phyloP scores from a whole-genome alignment of 208 protist genomes.

The Vickermania ingenoplastis region DNA sequence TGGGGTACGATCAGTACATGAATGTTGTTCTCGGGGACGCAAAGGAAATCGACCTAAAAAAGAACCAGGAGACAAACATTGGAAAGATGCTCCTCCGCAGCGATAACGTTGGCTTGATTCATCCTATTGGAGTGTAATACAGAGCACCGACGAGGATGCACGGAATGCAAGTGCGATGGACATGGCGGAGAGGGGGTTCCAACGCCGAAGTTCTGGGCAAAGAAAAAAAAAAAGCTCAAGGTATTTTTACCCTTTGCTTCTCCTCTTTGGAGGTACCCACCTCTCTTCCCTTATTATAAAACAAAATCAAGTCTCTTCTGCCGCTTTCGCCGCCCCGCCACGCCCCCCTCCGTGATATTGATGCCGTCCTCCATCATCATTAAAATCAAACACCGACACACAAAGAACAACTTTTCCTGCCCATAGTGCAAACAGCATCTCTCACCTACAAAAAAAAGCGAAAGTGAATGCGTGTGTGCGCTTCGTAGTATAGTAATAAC shows the following conservation, averaged over 20 bases:
- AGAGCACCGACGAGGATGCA: not conserved
- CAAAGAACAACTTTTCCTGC: too few relatives aligned
- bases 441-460: too few relatives aligned
- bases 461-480: too few relatives aligned
- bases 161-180: not conserved
- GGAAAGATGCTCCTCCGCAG: conserved; percentile 89
- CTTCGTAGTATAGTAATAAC: too few relatives aligned
- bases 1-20: conserved; percentile 93
- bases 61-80: conserved; percentile 32
- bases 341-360: too few relatives aligned
- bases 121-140: conserved; percentile 72
- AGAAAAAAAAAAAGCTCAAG: not conserved
- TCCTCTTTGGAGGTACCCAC: not conserved
- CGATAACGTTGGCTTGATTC: conserved; percentile 87
- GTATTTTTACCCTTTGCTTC: not conserved
- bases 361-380: too few relatives aligned
- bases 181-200: not conserved
- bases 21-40: conserved; percentile 89
- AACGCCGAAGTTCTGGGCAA: not conserved
- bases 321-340: too few relatives aligned
- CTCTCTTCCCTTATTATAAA: too few relatives aligned
- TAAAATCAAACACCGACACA: too few relatives aligned
- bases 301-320: too few relatives aligned
- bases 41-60: conserved; percentile 78
- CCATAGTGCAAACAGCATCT: too few relatives aligned